These are phyloP conservation scores for Fusarium sp. DNA, from an alignment of 2,329 filamentous ascomycete genomes.

Conservation along the genomic window DNA sequence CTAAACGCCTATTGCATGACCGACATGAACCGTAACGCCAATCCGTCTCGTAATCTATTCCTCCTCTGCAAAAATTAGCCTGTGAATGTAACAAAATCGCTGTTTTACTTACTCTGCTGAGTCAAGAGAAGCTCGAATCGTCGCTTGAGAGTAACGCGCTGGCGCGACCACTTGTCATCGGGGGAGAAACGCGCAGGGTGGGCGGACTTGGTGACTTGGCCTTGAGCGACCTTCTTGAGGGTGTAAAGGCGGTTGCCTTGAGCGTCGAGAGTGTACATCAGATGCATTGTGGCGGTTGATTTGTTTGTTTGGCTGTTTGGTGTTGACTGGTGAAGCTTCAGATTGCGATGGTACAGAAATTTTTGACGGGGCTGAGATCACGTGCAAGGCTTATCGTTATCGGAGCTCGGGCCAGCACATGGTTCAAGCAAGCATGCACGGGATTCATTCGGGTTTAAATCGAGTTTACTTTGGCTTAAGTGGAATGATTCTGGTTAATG, in stretches of 20 bases:
- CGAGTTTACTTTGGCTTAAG: too few relatives aligned
- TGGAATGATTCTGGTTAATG: too few relatives aligned
- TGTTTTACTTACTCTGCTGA: constrained; percentile 71
- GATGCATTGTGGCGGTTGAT: constrained; percentile 64
- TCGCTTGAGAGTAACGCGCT: constrained; percentile 95
- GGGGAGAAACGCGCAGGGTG: constrained; percentile 97
- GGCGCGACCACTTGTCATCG: constrained; percentile 98
- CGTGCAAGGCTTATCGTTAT: constrained; percentile 46
- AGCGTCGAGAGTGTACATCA: constrained; percentile 87
- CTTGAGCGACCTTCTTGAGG: constrained; percentile 88
- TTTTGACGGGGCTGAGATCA: constrained; percentile 39
- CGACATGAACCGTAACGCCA: constrained; percentile 41
- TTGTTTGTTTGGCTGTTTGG: constrained; percentile 9
- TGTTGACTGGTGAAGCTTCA: constrained; percentile 25
- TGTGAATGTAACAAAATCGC: not conserved
- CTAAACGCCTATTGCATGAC: constrained; percentile 36
- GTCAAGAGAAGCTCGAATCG: constrained; percentile 90
- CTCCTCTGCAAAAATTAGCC: constrained; percentile 45
- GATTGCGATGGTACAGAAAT: constrained; percentile 28
- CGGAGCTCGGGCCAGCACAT: constrained; percentile 3
- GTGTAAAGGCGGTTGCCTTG: constrained; percentile 94
- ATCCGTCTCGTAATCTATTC: constrained; percentile 29
- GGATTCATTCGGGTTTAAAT: too few relatives aligned
- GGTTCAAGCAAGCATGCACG: too few relatives aligned
- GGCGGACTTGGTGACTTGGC: constrained; percentile 93